Evolutionary conservation across 257 asterid species (phyloP).

Genomic region (Scutellaria minor): DNA sequence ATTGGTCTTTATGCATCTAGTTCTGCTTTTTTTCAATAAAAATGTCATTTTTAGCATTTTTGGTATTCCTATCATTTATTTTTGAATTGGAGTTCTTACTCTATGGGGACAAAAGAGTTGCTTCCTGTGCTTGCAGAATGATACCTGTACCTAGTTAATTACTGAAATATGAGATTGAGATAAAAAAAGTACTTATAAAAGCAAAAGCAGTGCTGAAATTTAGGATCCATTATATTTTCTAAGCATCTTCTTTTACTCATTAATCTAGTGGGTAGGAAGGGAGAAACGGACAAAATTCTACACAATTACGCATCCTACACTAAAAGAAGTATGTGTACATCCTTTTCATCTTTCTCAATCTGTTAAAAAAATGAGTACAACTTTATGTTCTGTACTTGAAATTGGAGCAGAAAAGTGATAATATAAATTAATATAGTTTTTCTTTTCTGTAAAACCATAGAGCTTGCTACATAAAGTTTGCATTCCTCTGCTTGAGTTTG

Average conservation of each 20-base stretch:
- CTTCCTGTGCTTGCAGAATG: slow-evolving; percentile 30
- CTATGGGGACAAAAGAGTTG: background rate
- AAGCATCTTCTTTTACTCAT: slow-evolving; percentile 14
- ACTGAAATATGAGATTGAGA: slow-evolving; percentile 26
- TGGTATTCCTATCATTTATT: background rate
- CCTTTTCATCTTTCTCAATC: slow-evolving; percentile 20
- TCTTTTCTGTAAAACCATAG: slow-evolving; percentile 20
- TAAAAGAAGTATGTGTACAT: slow-evolving; percentile 23
- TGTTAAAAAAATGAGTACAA: background rate
- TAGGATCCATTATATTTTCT: slow-evolving; percentile 11
- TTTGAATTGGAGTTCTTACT: slow-evolving; percentile 13
- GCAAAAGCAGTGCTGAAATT: slow-evolving; percentile 8
- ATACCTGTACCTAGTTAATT: slow-evolving; percentile 6
- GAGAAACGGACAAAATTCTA: background rate
- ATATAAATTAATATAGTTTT: background rate
- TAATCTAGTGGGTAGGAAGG: slow-evolving; percentile 9
- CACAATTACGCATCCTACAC: background rate
- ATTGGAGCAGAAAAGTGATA: background rate
- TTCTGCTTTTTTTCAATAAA: slow-evolving; percentile 21
- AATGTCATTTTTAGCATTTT: background rate
- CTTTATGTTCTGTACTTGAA: slow-evolving; percentile 24
- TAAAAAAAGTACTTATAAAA: slow-evolving; percentile 20
- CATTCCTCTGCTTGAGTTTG: slow-evolving; percentile 9
- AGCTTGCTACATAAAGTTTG: slow-evolving; percentile 1
- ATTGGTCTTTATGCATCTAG: slow-evolving; percentile 23